These are phyloP conservation scores for Syzygium malaccense DNA, from an alignment of 441 rosid species.

Conservation along the genomic window DNA sequence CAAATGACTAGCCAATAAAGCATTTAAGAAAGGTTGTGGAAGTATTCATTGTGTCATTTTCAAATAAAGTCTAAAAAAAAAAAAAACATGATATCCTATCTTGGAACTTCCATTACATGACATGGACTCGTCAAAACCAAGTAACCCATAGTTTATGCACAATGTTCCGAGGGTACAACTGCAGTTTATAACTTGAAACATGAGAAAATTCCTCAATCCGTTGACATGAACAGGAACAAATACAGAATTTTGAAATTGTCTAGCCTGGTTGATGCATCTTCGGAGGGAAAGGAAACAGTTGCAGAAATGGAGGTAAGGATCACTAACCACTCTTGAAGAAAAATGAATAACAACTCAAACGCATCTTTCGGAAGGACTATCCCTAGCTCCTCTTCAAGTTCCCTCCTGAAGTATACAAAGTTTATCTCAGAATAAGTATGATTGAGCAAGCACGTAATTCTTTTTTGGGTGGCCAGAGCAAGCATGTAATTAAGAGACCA, in stretches of 20 bases:
- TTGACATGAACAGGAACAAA: neutral
- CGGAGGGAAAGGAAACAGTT: neutral
- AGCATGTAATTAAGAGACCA: neutral
- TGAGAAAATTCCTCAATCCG: neutral
- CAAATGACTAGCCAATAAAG: neutral
- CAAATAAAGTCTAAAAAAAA: neutral
- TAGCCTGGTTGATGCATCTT: neutral
- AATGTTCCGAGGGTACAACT: neutral
- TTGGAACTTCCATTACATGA: neutral
- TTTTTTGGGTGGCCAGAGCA: neutral
- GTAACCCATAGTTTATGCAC: neutral
- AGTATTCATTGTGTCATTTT: neutral
- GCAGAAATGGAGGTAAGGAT: neutral
- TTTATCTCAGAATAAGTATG: neutral
- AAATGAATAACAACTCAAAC: conserved; percentile 66
- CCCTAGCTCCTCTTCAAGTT: conserved; percentile 91
- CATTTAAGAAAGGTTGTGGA: neutral
- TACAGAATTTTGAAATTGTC: neutral
- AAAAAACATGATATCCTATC: neutral
- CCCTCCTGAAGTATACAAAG: conserved; percentile 46
- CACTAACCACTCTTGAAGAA: conserved; percentile 75
- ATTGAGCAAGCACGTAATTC: neutral
- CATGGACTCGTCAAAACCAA: neutral
- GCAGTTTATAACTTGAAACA: neutral
- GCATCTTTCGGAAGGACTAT: conserved; percentile 80